Percentiles rank a stretch among this genome's conserved stretches.
Evolutionary conservation across 805 yeast genomes (phyloP).

Genomic region (Vanderwaltozyma tropicalis): DNA sequence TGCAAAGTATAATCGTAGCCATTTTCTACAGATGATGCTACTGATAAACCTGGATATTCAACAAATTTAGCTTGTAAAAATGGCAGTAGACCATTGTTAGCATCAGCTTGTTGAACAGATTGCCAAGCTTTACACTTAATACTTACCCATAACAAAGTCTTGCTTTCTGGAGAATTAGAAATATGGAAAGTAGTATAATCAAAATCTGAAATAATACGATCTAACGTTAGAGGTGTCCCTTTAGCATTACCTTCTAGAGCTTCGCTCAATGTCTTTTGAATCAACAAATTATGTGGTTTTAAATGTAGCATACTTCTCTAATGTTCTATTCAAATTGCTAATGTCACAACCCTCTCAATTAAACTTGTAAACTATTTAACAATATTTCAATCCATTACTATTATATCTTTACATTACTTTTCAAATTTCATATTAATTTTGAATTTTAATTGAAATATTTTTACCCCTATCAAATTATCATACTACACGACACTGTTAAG

Average conservation of each 20-base stretch:
- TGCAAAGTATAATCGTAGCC: conserved; percentile 76
- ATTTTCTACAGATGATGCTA: conserved; percentile 36
- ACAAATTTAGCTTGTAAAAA: conserved; percentile 16
- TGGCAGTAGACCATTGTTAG: conserved; percentile 9
- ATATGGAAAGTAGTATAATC: conserved; percentile 92
- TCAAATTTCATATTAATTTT: no score
- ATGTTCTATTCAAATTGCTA: no score
- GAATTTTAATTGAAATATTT: no score
- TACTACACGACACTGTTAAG: no score
- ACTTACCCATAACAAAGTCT: conserved; percentile 31
- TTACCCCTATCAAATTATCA: neutral
- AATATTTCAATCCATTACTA: no score
- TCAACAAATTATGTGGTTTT: conserved; percentile 71
- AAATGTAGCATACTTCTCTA: conserved; percentile 74
- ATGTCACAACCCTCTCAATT: no score
- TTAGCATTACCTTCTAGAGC: conserved; percentile 24
- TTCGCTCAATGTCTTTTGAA: conserved; percentile 71
- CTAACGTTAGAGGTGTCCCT: conserved; percentile 38
- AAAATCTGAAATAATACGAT: conserved; percentile 86
- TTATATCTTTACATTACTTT: no score
- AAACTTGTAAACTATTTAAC: no score
- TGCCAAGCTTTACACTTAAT: conserved; percentile 27
- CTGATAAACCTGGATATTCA: conserved; percentile 15
- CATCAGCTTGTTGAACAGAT: conserved; percentile 14
- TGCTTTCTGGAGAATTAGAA: conserved; percentile 61